Evolutionary conservation across 352 stramenopile genomes (phyloP), one percentile per base, ranked within the genome.

Genomic region (Plasmopara viticola): DNA sequence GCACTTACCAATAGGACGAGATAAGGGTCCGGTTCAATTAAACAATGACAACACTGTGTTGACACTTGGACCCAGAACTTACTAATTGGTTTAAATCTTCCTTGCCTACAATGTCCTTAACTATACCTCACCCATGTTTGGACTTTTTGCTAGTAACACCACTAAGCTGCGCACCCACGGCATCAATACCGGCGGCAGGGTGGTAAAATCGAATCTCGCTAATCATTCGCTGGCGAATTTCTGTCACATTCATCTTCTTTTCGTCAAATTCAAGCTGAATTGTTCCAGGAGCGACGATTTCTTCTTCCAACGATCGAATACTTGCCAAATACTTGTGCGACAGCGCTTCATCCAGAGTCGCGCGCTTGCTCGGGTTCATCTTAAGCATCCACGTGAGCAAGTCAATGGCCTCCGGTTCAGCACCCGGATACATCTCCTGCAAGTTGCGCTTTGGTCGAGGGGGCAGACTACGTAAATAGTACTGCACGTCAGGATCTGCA

Each of bases 261-360:
- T 90, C 79, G 64, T 94, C 83, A 56, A 94, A 94, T 43, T 94
- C 83, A 29, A 94, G 61, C 44, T 84, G 74, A 51, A 94, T 94
- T 38, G 74, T 87, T 43, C 67, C 62, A n/a, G 83, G 78, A 14
- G 83, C 78, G n/a, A 91, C 76, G 34, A 90, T 86, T 44, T 94
- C 83, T 51, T 94, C 83, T 50, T 94, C 83, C 7, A 94, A 68
- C 29, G 78, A 88, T 31, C 83, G 77, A 62, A 94, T 94, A 52
- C 77, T 90, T 17, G 78, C 80, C 29, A 94, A 50, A 56, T 94
- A 94, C 62, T 87, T 87, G 69, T 94, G 83, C 38, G 74, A 80
- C 10, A 94, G 55, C 18, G 83, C 83, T 47, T 94, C 78, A 44
- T 94, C 83, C 9, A 94, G 55, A 5, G 76, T 90, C 17, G 77